Conservation (phyloP, 148 eudicot species). For the Mesembryanthemum crystallinum region DNA sequence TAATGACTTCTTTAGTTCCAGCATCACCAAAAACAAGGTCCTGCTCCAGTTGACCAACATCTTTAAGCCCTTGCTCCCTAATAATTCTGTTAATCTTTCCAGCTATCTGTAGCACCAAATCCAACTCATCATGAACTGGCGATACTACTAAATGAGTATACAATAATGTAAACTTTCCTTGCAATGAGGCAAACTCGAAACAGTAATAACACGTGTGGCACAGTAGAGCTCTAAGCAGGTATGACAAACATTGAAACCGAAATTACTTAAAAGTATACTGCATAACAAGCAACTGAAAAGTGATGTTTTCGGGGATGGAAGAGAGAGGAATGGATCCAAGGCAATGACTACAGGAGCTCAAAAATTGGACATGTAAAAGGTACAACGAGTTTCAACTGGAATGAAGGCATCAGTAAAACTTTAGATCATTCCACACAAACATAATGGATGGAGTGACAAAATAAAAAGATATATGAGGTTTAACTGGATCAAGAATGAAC, state of each 20-base stretch:
- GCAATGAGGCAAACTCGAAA: background rate
- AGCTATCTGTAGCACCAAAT: constrained; percentile 65
- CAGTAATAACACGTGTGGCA: background rate
- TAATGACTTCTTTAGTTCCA: constrained; percentile 84
- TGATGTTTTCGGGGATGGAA: background rate
- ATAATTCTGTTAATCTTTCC: constrained; percentile 77
- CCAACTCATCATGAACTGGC: constrained; percentile 12
- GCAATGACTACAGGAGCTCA: background rate
- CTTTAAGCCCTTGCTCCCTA: constrained; percentile 74
- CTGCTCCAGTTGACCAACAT: constrained; percentile 92
- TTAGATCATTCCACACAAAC: background rate
- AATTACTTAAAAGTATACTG: background rate
- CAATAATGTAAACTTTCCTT: background rate
- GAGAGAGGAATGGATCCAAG: background rate
- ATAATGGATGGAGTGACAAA: background rate
- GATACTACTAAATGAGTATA: background rate
- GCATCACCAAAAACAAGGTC: constrained; percentile 98
- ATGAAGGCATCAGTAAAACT: background rate
- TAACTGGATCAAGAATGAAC: background rate
- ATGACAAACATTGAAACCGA: background rate
- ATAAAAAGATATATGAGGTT: background rate
- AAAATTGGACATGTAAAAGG: background rate
- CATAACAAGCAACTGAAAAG: background rate
- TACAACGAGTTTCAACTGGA: background rate
- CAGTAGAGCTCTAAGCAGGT: background rate